These are phyloP conservation scores for Leccinum subgranulosum DNA, from an alignment of 768 basidiomycete genomes.

Conservation along the genomic window DNA sequence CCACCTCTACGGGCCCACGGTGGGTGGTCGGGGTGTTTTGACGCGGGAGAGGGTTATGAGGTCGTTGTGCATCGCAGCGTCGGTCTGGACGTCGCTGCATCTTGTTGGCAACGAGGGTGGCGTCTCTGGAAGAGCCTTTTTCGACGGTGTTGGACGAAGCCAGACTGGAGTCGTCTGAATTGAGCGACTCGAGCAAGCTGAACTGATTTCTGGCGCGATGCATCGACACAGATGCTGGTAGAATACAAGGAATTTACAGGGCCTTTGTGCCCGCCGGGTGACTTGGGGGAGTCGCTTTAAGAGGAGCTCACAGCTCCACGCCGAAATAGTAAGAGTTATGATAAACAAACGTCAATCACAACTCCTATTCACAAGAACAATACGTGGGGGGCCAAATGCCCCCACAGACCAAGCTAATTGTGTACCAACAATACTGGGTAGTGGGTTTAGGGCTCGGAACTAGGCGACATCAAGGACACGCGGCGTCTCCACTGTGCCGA, in stretches of 20 bases:
- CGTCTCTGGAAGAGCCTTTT: neutral
- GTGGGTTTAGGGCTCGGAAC: slow-evolving; percentile 8
- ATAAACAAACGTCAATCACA: slow-evolving; percentile 19
- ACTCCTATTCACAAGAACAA: neutral
- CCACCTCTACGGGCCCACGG: slow-evolving; percentile 3
- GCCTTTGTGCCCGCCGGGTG: neutral
- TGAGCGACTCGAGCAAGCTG: neutral
- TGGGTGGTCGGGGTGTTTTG: neutral
- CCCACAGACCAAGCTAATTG: neutral
- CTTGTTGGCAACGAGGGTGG: neutral
- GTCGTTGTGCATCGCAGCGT: neutral
- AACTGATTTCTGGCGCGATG: slow-evolving; percentile 2
- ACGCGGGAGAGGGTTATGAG: neutral
- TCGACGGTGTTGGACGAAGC: neutral
- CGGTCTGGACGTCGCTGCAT: neutral
- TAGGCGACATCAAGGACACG: slow-evolving; percentile 14
- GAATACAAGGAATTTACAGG: neutral
- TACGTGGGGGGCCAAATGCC: neutral
- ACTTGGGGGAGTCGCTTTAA: neutral
- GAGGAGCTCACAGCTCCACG: slow-evolving; percentile 3
- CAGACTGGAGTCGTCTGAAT: neutral
- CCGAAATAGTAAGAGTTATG: neutral
- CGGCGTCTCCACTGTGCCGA: slow-evolving; percentile 16
- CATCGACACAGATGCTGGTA: neutral
- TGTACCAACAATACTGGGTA: neutral